Evolutionary conservation across 2,329 filamentous ascomycete species (phyloP), one percentile per base, ranked within the genome.

Genomic region (Gaeumannomyces tritici): DNA sequence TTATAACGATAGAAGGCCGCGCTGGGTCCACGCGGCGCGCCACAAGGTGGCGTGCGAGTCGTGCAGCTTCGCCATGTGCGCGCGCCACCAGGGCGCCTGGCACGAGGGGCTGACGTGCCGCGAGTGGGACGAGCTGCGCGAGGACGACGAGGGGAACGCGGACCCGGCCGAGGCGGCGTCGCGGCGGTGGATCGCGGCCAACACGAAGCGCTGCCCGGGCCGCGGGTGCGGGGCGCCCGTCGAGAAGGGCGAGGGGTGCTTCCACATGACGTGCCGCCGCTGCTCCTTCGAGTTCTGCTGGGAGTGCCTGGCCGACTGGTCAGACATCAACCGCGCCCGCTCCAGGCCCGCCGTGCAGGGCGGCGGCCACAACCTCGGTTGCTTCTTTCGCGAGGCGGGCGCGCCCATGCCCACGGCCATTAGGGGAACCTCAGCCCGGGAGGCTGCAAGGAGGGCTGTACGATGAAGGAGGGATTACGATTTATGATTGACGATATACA

Each of bases 261-360:
- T 74, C 63, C 75, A 76, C 65, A 76, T 77, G 75, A 75, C 72
- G 0, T 76, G 74, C 66, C 64, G 69, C 13, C 69, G 70, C 57
- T 77, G 75, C 66, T 68, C 69, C 26, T 70, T 73, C 60, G 72
- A 76, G 66, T 77, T 72, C 62, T 72, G 71, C 67, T 73, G 71
- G 71, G 65, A 67, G 60, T 72, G 70, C 33, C 65, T 29, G 29
- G 56, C 56, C 27, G 56, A 58, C 61, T 70, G 69, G 51, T 51
- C 42, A 18, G 42, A 11, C 3, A 51, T 51, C 42, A 18, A 7
- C 21, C 42, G n/a, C 21, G 42, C 42, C 42, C 42, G n/a, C 21
- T 51, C 42, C 21, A 18, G 42, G 4, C 18, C 21, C 15, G 42
- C 18, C 18, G 15, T 47, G 3, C 21, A n/a, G 18, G 42, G 42